A percentile compares a stretch with the other conserved stretches of the same genome.
These are phyloP conservation scores for Lepiota venenata DNA, from an alignment of 768 basidiomycete species.

Conservation along the genomic window DNA sequence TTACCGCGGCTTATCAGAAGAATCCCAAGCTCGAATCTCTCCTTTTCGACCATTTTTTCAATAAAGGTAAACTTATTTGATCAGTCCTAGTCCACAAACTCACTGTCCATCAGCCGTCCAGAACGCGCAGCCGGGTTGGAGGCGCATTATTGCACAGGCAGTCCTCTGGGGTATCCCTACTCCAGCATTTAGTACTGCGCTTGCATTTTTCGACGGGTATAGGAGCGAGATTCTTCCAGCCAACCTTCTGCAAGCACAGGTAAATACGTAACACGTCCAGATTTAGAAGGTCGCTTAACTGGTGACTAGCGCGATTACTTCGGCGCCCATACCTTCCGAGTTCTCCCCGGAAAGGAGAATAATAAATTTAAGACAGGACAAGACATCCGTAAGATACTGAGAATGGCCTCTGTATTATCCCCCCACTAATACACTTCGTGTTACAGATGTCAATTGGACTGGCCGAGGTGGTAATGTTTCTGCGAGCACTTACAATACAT, in stretches of 20 bases:
- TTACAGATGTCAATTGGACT: constrained; percentile 94
- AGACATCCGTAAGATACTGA: constrained; percentile 75
- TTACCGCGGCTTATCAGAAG: constrained; percentile 88
- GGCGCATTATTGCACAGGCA: constrained; percentile 94
- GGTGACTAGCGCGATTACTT: constrained; percentile 87
- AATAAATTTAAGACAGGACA: constrained; percentile 71
- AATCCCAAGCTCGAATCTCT: constrained; percentile 83
- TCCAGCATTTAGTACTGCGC: constrained; percentile 96
- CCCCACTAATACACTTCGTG: neutral
- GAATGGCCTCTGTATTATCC: neutral
- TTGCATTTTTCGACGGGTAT: constrained; percentile 99
- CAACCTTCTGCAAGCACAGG: constrained; percentile 93
- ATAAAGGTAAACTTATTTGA: constrained; percentile 55
- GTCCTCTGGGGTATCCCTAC: constrained; percentile 97
- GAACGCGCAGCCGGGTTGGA: constrained; percentile 96
- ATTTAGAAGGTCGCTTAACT: neutral
- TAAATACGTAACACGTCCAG: constrained; percentile 22
- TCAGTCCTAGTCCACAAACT: neutral
- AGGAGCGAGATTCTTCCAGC: constrained; percentile 93
- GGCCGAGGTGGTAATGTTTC: constrained; percentile 96
- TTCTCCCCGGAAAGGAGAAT: constrained; percentile 90
- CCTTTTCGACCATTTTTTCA: constrained; percentile 97
- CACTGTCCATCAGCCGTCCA: constrained; percentile 60
- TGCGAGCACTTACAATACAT: constrained; percentile 76
- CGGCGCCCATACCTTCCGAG: constrained; percentile 97